A percentile compares a stretch with the other conserved stretches of the same genome.
Evolutionary conservation across 2,329 filamentous ascomycete species (phyloP).

Genomic region (Colletotrichum coccodes): DNA sequence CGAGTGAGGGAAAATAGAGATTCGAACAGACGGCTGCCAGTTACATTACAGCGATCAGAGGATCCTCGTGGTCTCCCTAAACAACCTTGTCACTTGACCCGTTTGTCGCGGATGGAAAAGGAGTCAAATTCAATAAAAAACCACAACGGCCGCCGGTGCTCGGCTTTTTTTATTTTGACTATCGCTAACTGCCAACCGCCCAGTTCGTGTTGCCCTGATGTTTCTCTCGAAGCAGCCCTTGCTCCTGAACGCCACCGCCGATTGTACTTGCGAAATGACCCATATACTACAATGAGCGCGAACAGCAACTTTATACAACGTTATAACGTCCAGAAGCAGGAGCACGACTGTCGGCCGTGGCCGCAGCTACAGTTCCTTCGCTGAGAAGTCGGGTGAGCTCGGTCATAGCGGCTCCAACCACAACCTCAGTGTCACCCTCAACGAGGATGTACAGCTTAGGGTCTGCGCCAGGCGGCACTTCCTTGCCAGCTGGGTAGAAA

Average conservation of each 20-base stretch:
- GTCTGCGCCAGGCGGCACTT: slow-evolving; percentile 77
- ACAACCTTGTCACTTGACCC: background rate
- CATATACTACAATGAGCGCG: background rate
- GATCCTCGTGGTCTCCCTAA: background rate
- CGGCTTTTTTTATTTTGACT: background rate
- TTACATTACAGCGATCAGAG: background rate
- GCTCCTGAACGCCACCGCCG: background rate
- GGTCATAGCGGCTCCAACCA: slow-evolving; percentile 89
- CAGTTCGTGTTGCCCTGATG: background rate
- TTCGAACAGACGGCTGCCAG: background rate
- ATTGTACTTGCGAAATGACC: background rate
- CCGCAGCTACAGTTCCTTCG: slow-evolving; percentile 90
- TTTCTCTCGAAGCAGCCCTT: background rate
- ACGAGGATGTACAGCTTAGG: slow-evolving; percentile 99
- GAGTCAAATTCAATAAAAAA: too few species aligned
- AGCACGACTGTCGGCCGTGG: slow-evolving; percentile 84
- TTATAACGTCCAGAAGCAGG: slow-evolving; percentile 86
- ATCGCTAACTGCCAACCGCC: background rate
- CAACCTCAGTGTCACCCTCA: slow-evolving; percentile 94
- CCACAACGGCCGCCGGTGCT: too few species aligned
- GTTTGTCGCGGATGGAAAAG: background rate
- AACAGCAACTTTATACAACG: slow-evolving; percentile 69
- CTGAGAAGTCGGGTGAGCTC: slow-evolving; percentile 89
- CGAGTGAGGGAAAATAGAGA: too few species aligned
- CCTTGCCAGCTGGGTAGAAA: slow-evolving; percentile 86